Base-by-base conservation (phyloP, 2,329 filamentous ascomycete genomes). In the Aspergillus hortae region DNA sequence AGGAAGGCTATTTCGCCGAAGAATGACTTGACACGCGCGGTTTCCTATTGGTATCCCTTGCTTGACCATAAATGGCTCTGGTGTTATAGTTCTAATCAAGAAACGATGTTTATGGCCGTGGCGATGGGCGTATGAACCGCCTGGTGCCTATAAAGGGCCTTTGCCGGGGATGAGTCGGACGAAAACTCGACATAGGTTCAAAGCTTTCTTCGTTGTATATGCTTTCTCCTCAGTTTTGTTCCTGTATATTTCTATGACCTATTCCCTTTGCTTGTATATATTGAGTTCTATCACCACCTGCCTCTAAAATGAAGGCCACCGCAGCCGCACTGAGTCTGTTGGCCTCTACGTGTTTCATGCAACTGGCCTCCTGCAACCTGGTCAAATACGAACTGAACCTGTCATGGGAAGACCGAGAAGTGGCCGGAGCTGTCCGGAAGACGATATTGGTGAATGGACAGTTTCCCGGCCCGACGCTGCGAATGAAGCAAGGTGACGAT, bases 361-460 rank as follows among this genome's bases (percentile, higher is more conserved):
- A 42, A 42, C 12, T 42, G 40, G 17, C 40, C 12, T 42, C 6
- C 3, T 42, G 40, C 19, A 23, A 23, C 15, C 15, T 36, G 30
- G 55, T 56, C 19, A 45, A 40, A 11, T 54, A 54, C 15, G 42
- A 56, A 10, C 30, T 58, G 11, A 45, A 53, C 15, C 38, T 67
- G 32, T 66, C 65, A 9, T 68, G 62, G 59, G 57, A 59, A 3
- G 54, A 61, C n/a, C 44, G 51, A 19, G 56, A 51, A 3, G 56
- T 65, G 12, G 61, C 63, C 21, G 65, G 66, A 19, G 51, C 58
- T 14, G 46, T 56, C 5, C 59, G 63, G 43, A 61, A 58, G 30
- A 52, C 60, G 6, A 66, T 67, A 17, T 54, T 63, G 11, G 61
- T 56, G 14, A 69, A 69, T 47, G 62, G 63, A 0, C 63, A 66